These are phyloP conservation scores for Arthrobotrys sphaeroides DNA, from an alignment of 2,329 filamentous ascomycete species.

Conservation along the genomic window DNA sequence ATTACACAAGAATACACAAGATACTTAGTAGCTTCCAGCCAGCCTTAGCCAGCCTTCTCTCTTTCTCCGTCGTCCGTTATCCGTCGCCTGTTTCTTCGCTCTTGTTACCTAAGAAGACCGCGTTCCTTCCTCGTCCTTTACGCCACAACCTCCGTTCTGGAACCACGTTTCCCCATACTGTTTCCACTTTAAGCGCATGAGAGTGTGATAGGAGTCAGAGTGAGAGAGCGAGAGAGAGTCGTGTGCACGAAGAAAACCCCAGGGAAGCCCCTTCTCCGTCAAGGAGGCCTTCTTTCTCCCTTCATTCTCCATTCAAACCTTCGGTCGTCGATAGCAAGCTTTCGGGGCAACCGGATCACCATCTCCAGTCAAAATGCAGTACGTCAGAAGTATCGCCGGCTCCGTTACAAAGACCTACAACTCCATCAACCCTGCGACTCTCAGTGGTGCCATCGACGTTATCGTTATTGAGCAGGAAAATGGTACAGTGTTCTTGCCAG, in stretches of 20 bases:
- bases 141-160: slow-evolving; percentile 34
- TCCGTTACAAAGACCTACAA: slow-evolving; percentile 99
- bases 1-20: too few species aligned
- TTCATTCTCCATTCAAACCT: slow-evolving; percentile 11
- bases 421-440: slow-evolving; percentile 95
- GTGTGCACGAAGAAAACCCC: slow-evolving; percentile 17
- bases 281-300: slow-evolving; percentile 26
- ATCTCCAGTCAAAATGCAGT: slow-evolving; percentile 37
- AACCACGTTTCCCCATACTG: slow-evolving; percentile 16
- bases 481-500: slow-evolving; percentile 65
- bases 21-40: background rate
- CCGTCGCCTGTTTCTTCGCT: slow-evolving; percentile 11
- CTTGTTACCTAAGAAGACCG: slow-evolving; percentile 1
- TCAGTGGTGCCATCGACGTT: slow-evolving; percentile 97
- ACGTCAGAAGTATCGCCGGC: slow-evolving; percentile 76
- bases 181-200: slow-evolving; percentile 40
- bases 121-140: background rate
- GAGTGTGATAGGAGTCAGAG: slow-evolving; percentile 17
- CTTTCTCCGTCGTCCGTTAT: slow-evolving; percentile 3
- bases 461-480: slow-evolving; percentile 98
- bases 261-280: slow-evolving; percentile 32
- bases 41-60: slow-evolving; percentile 28
- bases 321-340: background rate
- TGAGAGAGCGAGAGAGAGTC: slow-evolving; percentile 14
- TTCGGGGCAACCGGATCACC: background rate